Conservation (phyloP, 2,329 filamentous ascomycete species). For the Fonsecaea monophora region DNA sequence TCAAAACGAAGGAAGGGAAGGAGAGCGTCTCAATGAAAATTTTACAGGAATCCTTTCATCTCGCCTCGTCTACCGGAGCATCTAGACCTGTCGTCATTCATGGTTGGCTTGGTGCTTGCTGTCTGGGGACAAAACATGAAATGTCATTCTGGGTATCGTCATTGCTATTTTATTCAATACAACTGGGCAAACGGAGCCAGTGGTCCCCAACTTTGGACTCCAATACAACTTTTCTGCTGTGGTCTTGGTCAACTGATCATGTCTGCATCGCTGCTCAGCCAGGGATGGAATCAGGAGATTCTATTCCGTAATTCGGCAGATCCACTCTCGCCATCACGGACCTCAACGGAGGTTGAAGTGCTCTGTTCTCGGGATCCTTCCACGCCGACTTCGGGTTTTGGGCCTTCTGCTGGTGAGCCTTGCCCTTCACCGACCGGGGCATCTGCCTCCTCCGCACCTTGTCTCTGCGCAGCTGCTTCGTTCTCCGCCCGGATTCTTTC, state of each 20-base stretch:
- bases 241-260: not conserved
- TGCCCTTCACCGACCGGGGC: not conserved
- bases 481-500: slow-evolving; percentile 33
- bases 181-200: not conserved
- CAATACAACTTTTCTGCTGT: not conserved
- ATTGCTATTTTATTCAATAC: not conserved
- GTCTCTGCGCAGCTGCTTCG: slow-evolving; percentile 19
- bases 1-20: no score
- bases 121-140: not conserved
- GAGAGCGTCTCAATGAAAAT: no score
- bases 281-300: not conserved
- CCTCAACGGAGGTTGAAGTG: slow-evolving; percentile 20
- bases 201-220: not conserved
- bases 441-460: not conserved
- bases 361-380: slow-evolving; percentile 11
- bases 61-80: no score
- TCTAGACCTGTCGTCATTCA: not conserved
- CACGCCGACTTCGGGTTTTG: slow-evolving; percentile 9
- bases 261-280: not conserved
- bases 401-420: not conserved
- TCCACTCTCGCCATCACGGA: slow-evolving; percentile 4
- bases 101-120: not conserved
- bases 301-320: slow-evolving; percentile 23
- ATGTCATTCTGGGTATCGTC: not conserved
- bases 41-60: no score